Conservation (phyloP, 139 green algal species). For the Choricystis sp. region DNA sequence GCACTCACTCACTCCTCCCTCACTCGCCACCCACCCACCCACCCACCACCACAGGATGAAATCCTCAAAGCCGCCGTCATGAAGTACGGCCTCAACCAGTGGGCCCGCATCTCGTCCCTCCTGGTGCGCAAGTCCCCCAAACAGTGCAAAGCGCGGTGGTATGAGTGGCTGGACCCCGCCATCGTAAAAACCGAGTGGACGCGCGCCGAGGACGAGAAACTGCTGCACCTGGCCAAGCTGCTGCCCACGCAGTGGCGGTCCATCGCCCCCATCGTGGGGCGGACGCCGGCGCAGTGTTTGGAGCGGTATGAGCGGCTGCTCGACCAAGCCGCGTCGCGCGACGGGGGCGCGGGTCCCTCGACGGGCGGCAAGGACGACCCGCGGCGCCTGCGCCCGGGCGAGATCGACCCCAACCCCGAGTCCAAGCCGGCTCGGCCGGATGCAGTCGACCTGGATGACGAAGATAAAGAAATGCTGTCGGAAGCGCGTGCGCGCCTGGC, state of each 20-base stretch:
- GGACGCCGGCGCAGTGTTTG: slow-evolving; percentile 90
- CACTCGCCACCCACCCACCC: no score
- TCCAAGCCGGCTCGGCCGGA: slow-evolving; percentile 84
- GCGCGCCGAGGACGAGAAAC: slow-evolving; percentile 98
- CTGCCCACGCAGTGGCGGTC: slow-evolving; percentile 99
- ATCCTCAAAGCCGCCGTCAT: slow-evolving; percentile 99
- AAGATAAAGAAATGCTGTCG: slow-evolving; percentile 99
- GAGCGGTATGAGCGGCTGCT: slow-evolving; percentile 87
- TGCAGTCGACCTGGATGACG: slow-evolving; percentile 97
- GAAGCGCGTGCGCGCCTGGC: slow-evolving; percentile 89
- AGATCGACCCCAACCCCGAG: slow-evolving; percentile 98
- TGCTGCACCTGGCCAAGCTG: slow-evolving; percentile 97
- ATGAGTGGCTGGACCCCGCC: slow-evolving; percentile 95
- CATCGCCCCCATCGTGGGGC: slow-evolving; percentile 93
- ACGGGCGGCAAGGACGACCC: slow-evolving; percentile 87
- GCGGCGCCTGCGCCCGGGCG: slow-evolving; percentile 74
- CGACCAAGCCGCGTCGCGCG: slow-evolving; percentile 36
- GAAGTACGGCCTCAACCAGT: slow-evolving; percentile 93
- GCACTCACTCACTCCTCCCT: no score
- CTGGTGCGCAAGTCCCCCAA: slow-evolving; percentile 96
- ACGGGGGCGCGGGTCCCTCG: slow-evolving; percentile 58
- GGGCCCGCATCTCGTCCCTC: slow-evolving; percentile 84
- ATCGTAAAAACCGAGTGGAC: slow-evolving; percentile 99
- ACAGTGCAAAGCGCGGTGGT: slow-evolving; percentile 99
- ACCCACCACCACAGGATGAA: slow-evolving; percentile 83